These are phyloP conservation scores for Tuber aestivum DNA, from an alignment of 495 filamentous ascomycete genomes.

Conservation along the genomic window DNA sequence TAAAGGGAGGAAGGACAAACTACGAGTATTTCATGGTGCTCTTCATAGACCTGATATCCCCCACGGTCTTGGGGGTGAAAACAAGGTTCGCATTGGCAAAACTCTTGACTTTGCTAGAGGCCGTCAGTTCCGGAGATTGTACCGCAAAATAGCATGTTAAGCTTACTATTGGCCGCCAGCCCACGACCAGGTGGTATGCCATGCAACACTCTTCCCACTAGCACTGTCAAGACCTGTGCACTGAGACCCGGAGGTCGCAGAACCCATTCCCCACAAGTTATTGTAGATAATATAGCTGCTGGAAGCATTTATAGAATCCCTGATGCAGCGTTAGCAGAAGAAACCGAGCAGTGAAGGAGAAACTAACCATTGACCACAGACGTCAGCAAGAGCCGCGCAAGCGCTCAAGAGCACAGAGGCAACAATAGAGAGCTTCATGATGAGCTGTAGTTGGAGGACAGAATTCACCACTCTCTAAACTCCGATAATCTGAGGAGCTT, in stretches of 20 bases:
- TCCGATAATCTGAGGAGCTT: background rate
- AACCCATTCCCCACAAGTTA: conserved; percentile 51
- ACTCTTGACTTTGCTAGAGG: conserved; percentile 52
- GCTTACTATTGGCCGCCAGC: conserved; percentile 45
- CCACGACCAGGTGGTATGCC: conserved; percentile 58
- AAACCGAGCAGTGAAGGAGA: background rate
- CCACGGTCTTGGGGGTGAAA: conserved; percentile 49
- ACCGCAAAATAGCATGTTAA: background rate
- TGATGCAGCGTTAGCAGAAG: background rate
- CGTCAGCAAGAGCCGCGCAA: conserved; percentile 18
- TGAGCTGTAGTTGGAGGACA: background rate
- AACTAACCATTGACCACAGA: conserved; percentile 19
- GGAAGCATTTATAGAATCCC: conserved; percentile 18
- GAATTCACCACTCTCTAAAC: background rate
- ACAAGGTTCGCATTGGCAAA: conserved; percentile 53
- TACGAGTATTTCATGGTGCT: conserved; percentile 54
- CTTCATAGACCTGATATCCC: conserved; percentile 50
- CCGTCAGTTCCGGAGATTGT: background rate
- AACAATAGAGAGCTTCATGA: conserved; percentile 26
- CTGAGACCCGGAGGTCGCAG: conserved; percentile 51
- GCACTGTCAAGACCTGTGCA: conserved; percentile 53
- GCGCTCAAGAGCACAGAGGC: conserved; percentile 20
- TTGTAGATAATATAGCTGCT: conserved; percentile 51
- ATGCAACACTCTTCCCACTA: conserved; percentile 49
- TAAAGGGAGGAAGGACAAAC: conserved; percentile 14